Percentiles rank a stretch among this genome's conserved stretches.
phyloP scores from a whole-genome alignment of 148 eudicot genomes.

The Vaccinium corymbosum region DNA sequence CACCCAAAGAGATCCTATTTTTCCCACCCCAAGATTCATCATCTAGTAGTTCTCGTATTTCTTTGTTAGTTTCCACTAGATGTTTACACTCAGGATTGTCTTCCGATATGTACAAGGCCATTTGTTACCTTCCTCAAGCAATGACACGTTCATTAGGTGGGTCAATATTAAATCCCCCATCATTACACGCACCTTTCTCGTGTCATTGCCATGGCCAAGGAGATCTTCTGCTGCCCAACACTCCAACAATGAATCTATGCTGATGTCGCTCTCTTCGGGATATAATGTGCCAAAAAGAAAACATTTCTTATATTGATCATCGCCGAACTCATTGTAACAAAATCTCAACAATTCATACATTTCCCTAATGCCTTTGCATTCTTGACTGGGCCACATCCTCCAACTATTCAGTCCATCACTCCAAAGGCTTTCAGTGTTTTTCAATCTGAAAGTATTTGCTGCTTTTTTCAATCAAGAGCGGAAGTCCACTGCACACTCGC shows the following conservation, averaged over 20 bases:
- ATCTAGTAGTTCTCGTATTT: not conserved
- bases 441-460: slow-evolving; percentile 11
- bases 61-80: slow-evolving; percentile 11
- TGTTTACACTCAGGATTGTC: not conserved
- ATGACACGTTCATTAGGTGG: slow-evolving; percentile 10
- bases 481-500: slow-evolving; percentile 4
- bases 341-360: slow-evolving; percentile 15
- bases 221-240: slow-evolving; percentile 19
- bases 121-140: slow-evolving; percentile 18
- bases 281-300: slow-evolving; percentile 20
- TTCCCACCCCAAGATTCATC: slow-evolving; percentile 10
- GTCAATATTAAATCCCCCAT: not conserved
- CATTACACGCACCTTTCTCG: not conserved
- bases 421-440: not conserved
- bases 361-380: not conserved
- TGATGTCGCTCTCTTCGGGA: slow-evolving; percentile 17
- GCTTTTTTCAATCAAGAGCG: slow-evolving; percentile 15
- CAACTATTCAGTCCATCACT: slow-evolving; percentile 10
- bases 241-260: slow-evolving; percentile 1
- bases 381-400: slow-evolving; percentile 16
- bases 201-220: not conserved
- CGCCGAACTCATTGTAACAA: slow-evolving; percentile 9
- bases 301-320: not conserved
- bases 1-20: slow-evolving; percentile 18
- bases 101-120: slow-evolving; percentile 10